Evolutionary conservation across 352 stramenopile species (phyloP).

Genomic region (Phytophthora pinifolia): DNA sequence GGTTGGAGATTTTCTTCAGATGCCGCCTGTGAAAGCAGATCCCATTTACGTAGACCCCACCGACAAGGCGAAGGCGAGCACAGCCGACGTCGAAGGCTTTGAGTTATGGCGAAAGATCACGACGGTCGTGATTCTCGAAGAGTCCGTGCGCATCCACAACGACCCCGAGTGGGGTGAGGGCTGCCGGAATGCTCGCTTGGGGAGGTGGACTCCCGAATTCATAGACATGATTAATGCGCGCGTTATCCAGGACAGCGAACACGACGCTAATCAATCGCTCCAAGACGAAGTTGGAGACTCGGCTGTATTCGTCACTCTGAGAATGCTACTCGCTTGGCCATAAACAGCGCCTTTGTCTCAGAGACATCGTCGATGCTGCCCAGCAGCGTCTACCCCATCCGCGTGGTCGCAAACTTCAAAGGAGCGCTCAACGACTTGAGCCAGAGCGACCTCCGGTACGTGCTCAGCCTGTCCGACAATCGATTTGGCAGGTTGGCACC

Average conservation of each 20-base stretch:
- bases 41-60: not conserved
- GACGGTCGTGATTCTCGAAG: not conserved
- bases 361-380: not conserved
- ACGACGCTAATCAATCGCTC: no score
- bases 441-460: not conserved
- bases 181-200: not conserved
- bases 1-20: not conserved
- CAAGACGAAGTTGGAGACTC: not conserved
- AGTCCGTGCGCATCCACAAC: slow-evolving; percentile 5
- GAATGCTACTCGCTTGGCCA: not conserved
- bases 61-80: not conserved
- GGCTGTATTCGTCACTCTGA: not conserved
- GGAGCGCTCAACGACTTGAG: not conserved
- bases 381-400: not conserved
- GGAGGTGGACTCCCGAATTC: slow-evolving; percentile 3
- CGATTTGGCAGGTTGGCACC: not conserved
- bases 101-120: slow-evolving; percentile 1
- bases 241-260: not conserved
- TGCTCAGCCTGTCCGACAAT: not conserved
- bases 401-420: slow-evolving; percentile 6
- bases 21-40: not conserved
- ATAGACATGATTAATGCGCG: slow-evolving; percentile 2
- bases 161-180: slow-evolving; percentile 6
- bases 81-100: not conserved
- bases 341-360: not conserved